Conservation (phyloP, 345 rosid species). For the Lenwebbia sp. region DNA sequence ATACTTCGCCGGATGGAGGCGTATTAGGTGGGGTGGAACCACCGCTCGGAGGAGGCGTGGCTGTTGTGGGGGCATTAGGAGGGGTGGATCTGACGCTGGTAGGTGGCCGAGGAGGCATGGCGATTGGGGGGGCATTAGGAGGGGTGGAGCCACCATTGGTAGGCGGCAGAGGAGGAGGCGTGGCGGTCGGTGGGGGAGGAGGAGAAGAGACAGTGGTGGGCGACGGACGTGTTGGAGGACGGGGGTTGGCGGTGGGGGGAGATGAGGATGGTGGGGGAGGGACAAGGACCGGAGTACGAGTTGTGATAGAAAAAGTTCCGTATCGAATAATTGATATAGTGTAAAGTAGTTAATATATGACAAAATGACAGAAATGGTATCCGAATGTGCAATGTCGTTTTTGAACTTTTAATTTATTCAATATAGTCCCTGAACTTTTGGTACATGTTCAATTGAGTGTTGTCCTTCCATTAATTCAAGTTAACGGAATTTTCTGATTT, state of each 20-base stretch:
- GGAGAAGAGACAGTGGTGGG: background rate
- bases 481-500: too few relatives aligned
- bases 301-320: too few relatives aligned
- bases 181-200: background rate
- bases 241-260: background rate
- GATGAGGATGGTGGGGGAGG: background rate
- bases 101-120: conserved; percentile 2
- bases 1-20: conserved; percentile 13
- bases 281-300: background rate
- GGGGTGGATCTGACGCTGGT: background rate
- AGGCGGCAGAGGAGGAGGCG: background rate
- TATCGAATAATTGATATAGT: too few relatives aligned
- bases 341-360: too few relatives aligned
- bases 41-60: conserved; percentile 3
- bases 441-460: too few relatives aligned
- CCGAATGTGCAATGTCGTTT: too few relatives aligned
- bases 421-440: too few relatives aligned
- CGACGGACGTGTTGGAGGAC: conserved; percentile 6
- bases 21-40: too few relatives aligned
- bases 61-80: background rate
- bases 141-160: background rate
- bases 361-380: too few relatives aligned
- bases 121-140: background rate
- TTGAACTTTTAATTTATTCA: too few relatives aligned
- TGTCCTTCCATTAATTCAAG: too few relatives aligned